Percentiles rank a stretch among this genome's conserved stretches.
Evolutionary conservation across 257 asterid species (phyloP).

Genomic region (Rauvolfia tetraphylla): DNA sequence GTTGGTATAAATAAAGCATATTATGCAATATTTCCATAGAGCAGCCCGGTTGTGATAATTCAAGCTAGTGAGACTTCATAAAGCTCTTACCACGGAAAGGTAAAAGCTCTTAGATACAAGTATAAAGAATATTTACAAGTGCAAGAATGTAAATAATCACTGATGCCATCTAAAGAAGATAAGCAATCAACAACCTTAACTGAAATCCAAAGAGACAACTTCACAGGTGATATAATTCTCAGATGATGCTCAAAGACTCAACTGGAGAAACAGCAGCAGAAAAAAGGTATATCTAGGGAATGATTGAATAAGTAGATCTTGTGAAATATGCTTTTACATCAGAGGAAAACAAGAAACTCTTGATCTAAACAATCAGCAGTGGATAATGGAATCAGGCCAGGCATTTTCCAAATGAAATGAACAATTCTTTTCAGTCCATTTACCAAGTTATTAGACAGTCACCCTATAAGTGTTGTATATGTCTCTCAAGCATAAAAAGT

Average conservation of each 20-base stretch:
- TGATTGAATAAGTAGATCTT: background rate
- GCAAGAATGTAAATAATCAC: slow-evolving; percentile 4
- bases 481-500: background rate
- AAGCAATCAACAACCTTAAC: background rate
- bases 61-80: background rate
- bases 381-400: background rate
- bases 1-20: background rate
- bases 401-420: background rate
- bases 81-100: background rate
- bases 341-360: background rate
- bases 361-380: background rate
- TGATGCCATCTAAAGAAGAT: background rate
- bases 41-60: background rate
- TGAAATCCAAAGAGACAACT: background rate
- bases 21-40: background rate
- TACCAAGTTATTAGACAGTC: background rate
- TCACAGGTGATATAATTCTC: background rate
- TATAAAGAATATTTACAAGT: background rate
- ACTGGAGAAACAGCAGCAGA: background rate
- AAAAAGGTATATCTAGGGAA: background rate
- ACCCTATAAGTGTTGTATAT: background rate
- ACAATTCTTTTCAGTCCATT: background rate
- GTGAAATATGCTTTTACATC: background rate
- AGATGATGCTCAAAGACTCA: background rate
- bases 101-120: background rate